Base-by-base conservation (phyloP, 441 rosid species). In the Lagerstroemia fauriei region DNA sequence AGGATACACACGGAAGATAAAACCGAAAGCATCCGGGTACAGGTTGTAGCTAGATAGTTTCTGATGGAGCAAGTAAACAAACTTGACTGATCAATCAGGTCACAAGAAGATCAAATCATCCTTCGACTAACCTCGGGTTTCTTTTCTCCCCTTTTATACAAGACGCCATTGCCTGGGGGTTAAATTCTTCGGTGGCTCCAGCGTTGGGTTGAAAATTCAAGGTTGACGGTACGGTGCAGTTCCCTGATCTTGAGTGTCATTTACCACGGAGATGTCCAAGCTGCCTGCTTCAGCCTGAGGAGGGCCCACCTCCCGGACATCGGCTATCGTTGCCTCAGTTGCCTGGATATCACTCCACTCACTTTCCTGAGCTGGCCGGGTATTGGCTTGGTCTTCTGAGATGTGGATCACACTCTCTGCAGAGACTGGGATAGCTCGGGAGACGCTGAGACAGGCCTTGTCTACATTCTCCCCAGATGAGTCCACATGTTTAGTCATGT, bases 331-430 rank as follows among this genome's bases (percentile, higher is more conserved):
- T 29, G 96, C 88, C 73, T 93, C 99, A 17, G 97, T 93, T 84
- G 98, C 93, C 88, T 89, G 97, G 85, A 96, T 93, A 86, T 94
- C 97, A 57, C 89, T 94, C 99, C 98, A 93, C 80, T 91, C 92
- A 32, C 92, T 88, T 46, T 93, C 94, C 72, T 85, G 92, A 65
- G 91, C 86, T 17, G 93, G 92, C 87, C 69, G 87, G 76, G 83
- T 77, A 85, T 90, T 86, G 51, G 83, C 88, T 83, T 90, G 89
- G 73, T 92, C 92, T 65, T 84, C 91, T 44, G 90, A 85, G 92
- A 91, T 83, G 83, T 87, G 91, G 81, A 91, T 92, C 13, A 91
- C 90, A 51, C 78, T 92, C 86, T 89, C 97, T 59, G 88, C 92
- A 0, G 95, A 86, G n/a, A 73, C 83, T 12, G 89, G 90, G 48